A percentile compares a stretch with the other conserved stretches of the same genome.
phyloP scores from a whole-genome alignment of 257 asterid genomes.

The Ajuga chamaepitys region DNA sequence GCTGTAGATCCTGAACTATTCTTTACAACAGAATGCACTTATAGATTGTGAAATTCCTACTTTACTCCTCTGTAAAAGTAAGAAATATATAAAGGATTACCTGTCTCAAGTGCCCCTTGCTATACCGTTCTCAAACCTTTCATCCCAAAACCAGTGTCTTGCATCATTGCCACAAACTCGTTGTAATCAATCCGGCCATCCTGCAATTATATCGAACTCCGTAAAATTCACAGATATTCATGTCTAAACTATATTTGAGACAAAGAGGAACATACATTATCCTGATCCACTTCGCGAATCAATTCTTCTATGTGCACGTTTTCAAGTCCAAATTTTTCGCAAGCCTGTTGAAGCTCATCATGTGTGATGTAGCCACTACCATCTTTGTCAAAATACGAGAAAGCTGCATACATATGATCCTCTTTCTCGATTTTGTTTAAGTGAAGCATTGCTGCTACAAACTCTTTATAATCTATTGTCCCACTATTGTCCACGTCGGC shows the following conservation, averaged over 20 bases:
- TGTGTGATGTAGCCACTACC: slow-evolving; percentile 70
- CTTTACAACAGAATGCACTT: slow-evolving; percentile 12
- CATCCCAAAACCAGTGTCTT: slow-evolving; percentile 49
- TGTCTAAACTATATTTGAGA: background rate
- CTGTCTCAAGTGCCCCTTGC: background rate
- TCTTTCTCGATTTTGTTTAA: slow-evolving; percentile 67
- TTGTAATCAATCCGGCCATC: slow-evolving; percentile 75
- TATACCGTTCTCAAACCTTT: slow-evolving; percentile 7
- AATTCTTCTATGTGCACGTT: slow-evolving; percentile 56
- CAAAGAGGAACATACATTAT: slow-evolving; percentile 29
- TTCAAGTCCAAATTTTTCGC: slow-evolving; percentile 60
- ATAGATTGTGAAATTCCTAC: background rate
- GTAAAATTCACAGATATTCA: background rate
- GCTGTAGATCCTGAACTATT: slow-evolving; percentile 14
- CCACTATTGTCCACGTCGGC: slow-evolving; percentile 80
- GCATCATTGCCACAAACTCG: slow-evolving; percentile 79
- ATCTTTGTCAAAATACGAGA: slow-evolving; percentile 72
- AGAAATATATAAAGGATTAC: background rate
- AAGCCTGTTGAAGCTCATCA: slow-evolving; percentile 78
- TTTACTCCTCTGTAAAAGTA: background rate
- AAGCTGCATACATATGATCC: slow-evolving; percentile 62
- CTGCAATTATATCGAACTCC: slow-evolving; percentile 22
- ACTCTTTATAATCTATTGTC: slow-evolving; percentile 71
- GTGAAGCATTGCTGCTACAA: slow-evolving; percentile 79
- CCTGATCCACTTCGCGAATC: slow-evolving; percentile 75